Evolutionary conservation across 2,329 filamentous ascomycete species (phyloP).

Genomic region (Trichoderma semiorbis): DNA sequence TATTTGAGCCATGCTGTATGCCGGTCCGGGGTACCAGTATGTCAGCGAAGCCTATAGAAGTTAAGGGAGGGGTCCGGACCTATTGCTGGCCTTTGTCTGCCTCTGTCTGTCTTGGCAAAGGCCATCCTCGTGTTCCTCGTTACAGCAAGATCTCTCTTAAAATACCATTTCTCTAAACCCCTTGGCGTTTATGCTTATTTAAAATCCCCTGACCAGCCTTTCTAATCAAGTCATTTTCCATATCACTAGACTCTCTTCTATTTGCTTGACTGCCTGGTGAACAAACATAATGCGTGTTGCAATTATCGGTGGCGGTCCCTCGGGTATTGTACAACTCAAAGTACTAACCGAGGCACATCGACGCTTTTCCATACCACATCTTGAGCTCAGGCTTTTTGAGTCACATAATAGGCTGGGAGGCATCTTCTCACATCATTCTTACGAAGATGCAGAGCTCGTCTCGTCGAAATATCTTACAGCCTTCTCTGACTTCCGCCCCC

Average conservation of each 20-base stretch:
- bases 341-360: conserved; percentile 35
- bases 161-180: neutral
- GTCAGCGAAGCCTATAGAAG: neutral
- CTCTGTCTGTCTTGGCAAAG: neutral
- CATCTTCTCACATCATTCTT: conserved; percentile 41
- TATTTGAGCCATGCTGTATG: neutral
- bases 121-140: neutral
- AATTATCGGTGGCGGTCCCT: conserved; percentile 40
- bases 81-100: neutral
- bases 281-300: conserved; percentile 32
- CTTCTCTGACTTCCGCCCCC: conserved; percentile 43
- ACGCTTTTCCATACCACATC: conserved; percentile 31
- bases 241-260: neutral
- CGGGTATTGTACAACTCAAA: conserved; percentile 39
- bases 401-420: conserved; percentile 40
- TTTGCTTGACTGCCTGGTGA: neutral
- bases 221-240: neutral
- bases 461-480: conserved; percentile 44
- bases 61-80: neutral
- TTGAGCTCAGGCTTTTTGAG: conserved; percentile 44
- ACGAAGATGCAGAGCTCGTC: conserved; percentile 41
- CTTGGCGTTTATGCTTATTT: neutral
- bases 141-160: neutral
- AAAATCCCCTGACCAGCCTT: neutral
- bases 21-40: neutral